Conservation (phyloP, 176 grass and related monocot genomes). For the sorghum (Sorghum bicolor) region DNA sequence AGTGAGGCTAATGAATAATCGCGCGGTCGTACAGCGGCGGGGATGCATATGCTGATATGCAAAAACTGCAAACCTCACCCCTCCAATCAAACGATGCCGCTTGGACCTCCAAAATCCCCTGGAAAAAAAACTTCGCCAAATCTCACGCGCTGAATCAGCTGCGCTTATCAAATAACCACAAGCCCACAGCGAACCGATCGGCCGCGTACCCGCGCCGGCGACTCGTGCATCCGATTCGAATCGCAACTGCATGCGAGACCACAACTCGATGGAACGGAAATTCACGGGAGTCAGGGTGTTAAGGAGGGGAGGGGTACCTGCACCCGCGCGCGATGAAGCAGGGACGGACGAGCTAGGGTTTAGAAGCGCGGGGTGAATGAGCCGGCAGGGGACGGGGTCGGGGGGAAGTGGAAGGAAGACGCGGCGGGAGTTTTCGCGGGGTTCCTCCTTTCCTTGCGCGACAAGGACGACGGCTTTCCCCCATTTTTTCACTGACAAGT, state of each 20-base stretch:
- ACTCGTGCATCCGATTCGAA: background rate
- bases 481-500: background rate
- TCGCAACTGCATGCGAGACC: background rate
- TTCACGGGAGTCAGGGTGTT: background rate
- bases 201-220: no score
- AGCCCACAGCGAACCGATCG: background rate
- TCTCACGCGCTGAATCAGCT: background rate
- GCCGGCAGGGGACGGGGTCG: no score
- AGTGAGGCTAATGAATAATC: no score
- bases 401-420: background rate
- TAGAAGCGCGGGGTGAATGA: background rate
- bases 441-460: constrained; percentile 13
- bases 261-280: background rate
- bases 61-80: background rate
- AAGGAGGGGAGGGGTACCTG: background rate
- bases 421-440: constrained; percentile 20
- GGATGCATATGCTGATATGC: no score
- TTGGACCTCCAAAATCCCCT: background rate
- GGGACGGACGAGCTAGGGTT: background rate
- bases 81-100: background rate
- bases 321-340: background rate
- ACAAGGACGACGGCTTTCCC: background rate
- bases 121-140: background rate
- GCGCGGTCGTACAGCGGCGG: background rate
- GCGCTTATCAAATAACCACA: background rate